phyloP scores from a whole-genome alignment of 176 grass and related monocot genomes.

The Rhynchospora tenuis region DNA sequence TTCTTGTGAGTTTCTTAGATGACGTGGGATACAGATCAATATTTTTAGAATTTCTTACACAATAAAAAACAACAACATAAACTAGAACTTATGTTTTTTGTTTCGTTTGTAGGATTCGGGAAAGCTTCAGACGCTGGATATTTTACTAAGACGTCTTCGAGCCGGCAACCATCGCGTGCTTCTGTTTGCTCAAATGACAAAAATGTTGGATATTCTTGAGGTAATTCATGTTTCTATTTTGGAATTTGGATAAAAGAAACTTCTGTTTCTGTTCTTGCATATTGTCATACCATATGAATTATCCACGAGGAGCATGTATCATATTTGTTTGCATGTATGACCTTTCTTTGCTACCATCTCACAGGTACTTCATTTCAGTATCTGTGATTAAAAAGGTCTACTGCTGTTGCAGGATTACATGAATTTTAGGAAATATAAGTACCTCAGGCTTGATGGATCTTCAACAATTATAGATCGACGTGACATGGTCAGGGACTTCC shows the following conservation, averaged over 20 bases:
- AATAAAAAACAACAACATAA: background rate
- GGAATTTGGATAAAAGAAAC: too few species aligned
- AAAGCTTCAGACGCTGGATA: constrained; percentile 91
- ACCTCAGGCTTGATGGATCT: constrained; percentile 93
- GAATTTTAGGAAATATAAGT: constrained; percentile 99
- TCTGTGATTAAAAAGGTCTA: background rate
- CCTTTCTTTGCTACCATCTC: background rate
- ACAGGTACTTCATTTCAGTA: background rate
- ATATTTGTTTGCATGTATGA: background rate
- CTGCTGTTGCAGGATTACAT: constrained; percentile 84
- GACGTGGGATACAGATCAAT: background rate
- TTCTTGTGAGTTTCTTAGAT: background rate
- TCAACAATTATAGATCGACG: constrained; percentile 87
- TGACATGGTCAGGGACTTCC: constrained; percentile 99
- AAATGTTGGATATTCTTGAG: constrained; percentile 99
- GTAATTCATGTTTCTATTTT: constrained; percentile 36
- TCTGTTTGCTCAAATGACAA: constrained; percentile 99
- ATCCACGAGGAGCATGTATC: background rate
- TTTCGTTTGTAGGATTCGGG: constrained; percentile 78
- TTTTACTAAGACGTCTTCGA: constrained; percentile 72
- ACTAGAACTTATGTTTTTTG: background rate
- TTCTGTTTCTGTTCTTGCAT: background rate
- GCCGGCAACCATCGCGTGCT: constrained; percentile 94
- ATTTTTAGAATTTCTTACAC: background rate
- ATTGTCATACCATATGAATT: background rate